These are phyloP conservation scores for Prinsepia uniflora DNA, from an alignment of 306 rosid genomes.

Conservation along the genomic window DNA sequence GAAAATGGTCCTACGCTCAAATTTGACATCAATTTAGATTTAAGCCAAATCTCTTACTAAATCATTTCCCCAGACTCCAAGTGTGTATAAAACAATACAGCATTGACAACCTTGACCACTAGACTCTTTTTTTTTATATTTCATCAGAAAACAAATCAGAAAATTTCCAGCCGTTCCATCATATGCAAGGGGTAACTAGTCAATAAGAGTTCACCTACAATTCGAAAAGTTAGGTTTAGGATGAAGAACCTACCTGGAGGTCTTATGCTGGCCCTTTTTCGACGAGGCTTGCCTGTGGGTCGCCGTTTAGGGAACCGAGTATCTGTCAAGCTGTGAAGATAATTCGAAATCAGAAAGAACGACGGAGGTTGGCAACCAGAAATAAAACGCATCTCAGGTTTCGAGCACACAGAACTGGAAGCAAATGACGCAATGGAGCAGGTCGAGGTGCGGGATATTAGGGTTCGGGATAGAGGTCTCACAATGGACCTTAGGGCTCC, in stretches of 20 bases:
- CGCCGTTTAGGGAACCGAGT: conserved; percentile 78
- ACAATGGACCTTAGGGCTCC: conserved; percentile 49
- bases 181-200: not conserved
- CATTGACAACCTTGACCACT: not conserved
- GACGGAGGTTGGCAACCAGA: conserved; percentile 36
- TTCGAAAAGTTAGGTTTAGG: not conserved
- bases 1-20: conserved; percentile 67
- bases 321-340: conserved; percentile 75
- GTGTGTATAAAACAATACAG: not conserved
- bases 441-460: conserved; percentile 23
- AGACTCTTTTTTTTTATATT: not conserved
- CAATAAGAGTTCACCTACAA: not conserved
- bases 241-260: conserved; percentile 52
- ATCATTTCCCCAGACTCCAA: not conserved
- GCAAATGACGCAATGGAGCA: conserved; percentile 15
- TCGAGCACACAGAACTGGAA: conserved; percentile 20
- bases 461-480: conserved; percentile 49
- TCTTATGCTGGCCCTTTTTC: conserved; percentile 68
- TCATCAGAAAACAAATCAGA: not conserved
- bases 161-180: not conserved
- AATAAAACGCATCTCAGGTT: conserved; percentile 20
- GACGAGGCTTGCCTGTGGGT: conserved; percentile 59
- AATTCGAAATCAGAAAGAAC: conserved; percentile 38
- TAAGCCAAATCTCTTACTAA: not conserved
- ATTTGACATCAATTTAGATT: not conserved